phyloP scores from a whole-genome alignment of 768 basidiomycete species.

The Tricholoma saponaceum region DNA sequence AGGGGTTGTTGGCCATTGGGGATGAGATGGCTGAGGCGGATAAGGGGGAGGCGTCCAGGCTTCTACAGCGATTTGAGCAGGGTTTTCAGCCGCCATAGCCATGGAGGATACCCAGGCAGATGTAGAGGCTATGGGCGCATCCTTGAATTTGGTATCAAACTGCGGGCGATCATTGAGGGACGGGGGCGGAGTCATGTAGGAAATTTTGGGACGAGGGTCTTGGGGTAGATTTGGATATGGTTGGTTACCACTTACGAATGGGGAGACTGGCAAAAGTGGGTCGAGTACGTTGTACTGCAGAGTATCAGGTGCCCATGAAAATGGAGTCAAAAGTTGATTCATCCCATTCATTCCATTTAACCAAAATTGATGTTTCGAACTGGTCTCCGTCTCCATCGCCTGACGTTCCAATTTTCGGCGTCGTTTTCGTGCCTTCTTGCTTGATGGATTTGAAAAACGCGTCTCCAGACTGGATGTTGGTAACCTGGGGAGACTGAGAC shows the following conservation, averaged over 20 bases:
- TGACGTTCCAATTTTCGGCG: constrained; percentile 33
- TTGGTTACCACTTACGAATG: not conserved
- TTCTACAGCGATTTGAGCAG: constrained; percentile 1
- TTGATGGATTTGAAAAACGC: constrained; percentile 1
- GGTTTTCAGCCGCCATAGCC: constrained; percentile 29
- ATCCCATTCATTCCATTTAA: not conserved
- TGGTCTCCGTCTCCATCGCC: constrained; percentile 23
- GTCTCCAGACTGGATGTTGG: constrained; percentile 2
- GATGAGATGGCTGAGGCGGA: not conserved
- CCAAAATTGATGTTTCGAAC: constrained; percentile 7
- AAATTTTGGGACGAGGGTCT: constrained; percentile 1
- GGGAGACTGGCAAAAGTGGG: not conserved
- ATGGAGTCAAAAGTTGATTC: constrained; percentile 2
- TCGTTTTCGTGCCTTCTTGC: constrained; percentile 40
- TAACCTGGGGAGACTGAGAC: constrained; percentile 7
- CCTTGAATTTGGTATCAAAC: not conserved
- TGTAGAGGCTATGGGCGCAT: constrained; percentile 10
- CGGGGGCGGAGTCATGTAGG: constrained; percentile 7
- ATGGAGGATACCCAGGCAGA: constrained; percentile 40
- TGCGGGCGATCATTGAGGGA: constrained; percentile 8
- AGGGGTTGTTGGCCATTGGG: constrained; percentile 1
- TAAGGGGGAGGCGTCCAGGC: not conserved
- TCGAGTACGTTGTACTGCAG: not conserved
- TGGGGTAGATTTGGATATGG: not conserved
- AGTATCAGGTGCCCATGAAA: not conserved